Base-by-base conservation (phyloP, 345 rosid species). In the Ceriops tagal region DNA sequence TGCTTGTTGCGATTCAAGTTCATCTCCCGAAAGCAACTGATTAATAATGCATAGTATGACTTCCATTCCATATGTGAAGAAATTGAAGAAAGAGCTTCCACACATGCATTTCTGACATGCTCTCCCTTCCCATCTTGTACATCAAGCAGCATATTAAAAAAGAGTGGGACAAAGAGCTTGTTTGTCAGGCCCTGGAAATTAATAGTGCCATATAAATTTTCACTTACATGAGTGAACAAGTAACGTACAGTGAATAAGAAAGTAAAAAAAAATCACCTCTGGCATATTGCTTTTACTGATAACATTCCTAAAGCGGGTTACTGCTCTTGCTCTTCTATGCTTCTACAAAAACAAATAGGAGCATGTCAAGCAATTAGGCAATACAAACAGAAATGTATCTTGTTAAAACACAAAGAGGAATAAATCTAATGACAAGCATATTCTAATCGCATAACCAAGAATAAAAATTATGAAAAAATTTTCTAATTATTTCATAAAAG, bases 121-220 rank as follows among this genome's bases (percentile, higher is more conserved):
- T 92, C 88, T 21, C 72, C 86, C 71, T 84, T 89, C 62, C 87
- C 89, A 65, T 82, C 91, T 85, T 92, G 88, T 67, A 74, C 85
- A 67, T 89, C 99, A 39, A 88, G 83, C 80, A 92, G 67, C 85
- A 95, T 83, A 70, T 85, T 84, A 87, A 88, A 88, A 78, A 92
- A 88, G 71, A 95, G 80, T 0, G 96, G 92, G 49, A 90, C 83
- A 64, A 92, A 90, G 58, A 92, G 80, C 74, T 88, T 90, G 76
- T 81, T 86, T 70, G 87, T 65, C 53, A 88, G 81, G 61, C 71
- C 98, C 99, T 93, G 85, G 61, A 82, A 78, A 61, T 55, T 5
- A 56, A 31, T 16, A 68, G 71, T 47, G 67, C 34, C 18, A 46
- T 8, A 28, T 64, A 53, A 55, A 67, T 61, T 65, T 66, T 71